These are phyloP conservation scores for Haplographium delicatum DNA, from an alignment of 495 filamentous ascomycete species.

Conservation along the genomic window DNA sequence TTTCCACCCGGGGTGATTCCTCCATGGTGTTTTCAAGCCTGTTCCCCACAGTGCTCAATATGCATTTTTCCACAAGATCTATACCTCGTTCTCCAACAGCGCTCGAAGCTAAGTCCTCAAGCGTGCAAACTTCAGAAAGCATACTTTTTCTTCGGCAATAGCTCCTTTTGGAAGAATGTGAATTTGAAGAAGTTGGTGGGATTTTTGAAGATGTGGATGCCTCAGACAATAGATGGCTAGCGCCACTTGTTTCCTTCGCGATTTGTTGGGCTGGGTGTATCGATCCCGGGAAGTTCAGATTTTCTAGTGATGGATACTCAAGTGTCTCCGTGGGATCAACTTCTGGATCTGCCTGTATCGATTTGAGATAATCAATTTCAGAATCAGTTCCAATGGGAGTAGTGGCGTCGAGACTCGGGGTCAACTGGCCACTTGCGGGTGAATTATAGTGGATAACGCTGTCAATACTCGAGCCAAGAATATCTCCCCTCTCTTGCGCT, in stretches of 20 bases:
- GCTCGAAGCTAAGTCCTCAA: conserved; percentile 14
- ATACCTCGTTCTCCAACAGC: not conserved
- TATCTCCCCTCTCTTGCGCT: conserved; percentile 21
- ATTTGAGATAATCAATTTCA: not conserved
- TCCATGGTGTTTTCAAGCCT: conserved; percentile 9
- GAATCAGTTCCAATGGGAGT: not conserved
- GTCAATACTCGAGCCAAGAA: conserved; percentile 18
- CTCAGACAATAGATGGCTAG: too few relatives aligned
- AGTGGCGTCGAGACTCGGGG: not conserved
- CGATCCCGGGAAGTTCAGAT: too few relatives aligned
- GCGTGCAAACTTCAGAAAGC: conserved; percentile 25
- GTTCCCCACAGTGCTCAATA: conserved; percentile 9
- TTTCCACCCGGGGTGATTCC: not conserved
- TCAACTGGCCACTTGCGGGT: conserved; percentile 6
- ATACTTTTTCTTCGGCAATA: conserved; percentile 17
- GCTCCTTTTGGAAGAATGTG: conserved; percentile 2
- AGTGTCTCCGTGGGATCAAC: too few relatives aligned
- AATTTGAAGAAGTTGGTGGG: not conserved
- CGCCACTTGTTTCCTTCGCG: not conserved
- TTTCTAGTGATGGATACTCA: too few relatives aligned
- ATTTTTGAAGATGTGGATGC: too few relatives aligned
- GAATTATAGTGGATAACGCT: conserved; percentile 16
- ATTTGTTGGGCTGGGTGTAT: too few relatives aligned
- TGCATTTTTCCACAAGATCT: conserved; percentile 1
- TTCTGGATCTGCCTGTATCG: not conserved